A percentile compares a stretch with the other conserved stretches of the same genome.
Conservation (phyloP, 2,329 filamentous ascomycete genomes). For the Colletotrichum sidae region DNA sequence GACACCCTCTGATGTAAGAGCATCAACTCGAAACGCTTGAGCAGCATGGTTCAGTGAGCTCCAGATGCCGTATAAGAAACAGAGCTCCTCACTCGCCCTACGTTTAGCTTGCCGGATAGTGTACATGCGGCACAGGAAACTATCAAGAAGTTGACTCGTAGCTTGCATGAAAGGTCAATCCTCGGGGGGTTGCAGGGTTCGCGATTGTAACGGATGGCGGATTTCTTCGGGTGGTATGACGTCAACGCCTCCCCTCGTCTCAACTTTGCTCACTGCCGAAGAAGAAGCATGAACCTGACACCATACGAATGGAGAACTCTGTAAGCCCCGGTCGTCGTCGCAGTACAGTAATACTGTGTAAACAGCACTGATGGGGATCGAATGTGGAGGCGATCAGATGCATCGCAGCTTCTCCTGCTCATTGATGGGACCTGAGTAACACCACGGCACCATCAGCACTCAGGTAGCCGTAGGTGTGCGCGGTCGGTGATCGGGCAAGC, state of each 20-base stretch:
- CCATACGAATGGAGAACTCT: neutral
- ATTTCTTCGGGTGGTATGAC: slow-evolving; percentile 1
- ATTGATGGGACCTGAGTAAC: no score
- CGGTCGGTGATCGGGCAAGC: no score
- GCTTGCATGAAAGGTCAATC: slow-evolving; percentile 2
- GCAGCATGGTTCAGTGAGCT: neutral
- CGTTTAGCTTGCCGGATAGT: no score
- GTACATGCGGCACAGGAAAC: no score
- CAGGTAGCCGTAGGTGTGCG: no score
- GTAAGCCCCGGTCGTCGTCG: no score
- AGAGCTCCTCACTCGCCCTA: no score
- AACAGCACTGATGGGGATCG: no score
- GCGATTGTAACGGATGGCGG: neutral
- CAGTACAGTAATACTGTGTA: no score
- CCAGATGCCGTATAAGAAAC: neutral
- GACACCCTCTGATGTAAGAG: slow-evolving; percentile 10
- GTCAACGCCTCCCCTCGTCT: slow-evolving; percentile 12
- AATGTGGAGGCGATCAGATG: no score
- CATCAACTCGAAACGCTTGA: slow-evolving; percentile 27
- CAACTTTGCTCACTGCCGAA: slow-evolving; percentile 5
- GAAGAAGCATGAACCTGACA: neutral
- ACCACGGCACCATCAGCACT: no score
- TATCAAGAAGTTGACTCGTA: neutral
- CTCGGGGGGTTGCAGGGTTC: neutral
- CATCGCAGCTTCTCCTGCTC: no score